These are phyloP conservation scores for Pterulicium gracile DNA, from an alignment of 1,284 basidiomycete genomes.

Conservation along the genomic window DNA sequence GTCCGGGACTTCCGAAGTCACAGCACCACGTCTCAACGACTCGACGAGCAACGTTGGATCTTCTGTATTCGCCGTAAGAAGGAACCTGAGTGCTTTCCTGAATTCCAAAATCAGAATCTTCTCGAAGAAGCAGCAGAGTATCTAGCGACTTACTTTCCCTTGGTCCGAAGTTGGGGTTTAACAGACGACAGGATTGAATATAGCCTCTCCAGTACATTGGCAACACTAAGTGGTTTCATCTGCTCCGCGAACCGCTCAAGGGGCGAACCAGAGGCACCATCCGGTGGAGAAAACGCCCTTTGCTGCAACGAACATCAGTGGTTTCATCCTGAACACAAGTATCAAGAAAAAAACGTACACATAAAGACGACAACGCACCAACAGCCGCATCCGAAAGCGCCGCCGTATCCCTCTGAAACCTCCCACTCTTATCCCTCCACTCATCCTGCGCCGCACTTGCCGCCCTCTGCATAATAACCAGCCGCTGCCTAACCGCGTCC, in stretches of 20 bases:
- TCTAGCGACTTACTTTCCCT: conserved; percentile 50
- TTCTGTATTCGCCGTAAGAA: conserved; percentile 54
- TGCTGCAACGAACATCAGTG: conserved; percentile 30
- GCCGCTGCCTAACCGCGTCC: conserved; percentile 64
- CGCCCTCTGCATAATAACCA: conserved; percentile 66
- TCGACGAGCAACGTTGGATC: conserved; percentile 60
- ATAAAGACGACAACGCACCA: conserved; percentile 78
- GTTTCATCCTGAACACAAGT: conserved; percentile 3
- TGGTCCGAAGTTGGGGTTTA: conserved; percentile 35
- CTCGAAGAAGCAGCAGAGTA: neutral
- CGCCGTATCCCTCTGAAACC: conserved; percentile 65
- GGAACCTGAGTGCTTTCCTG: conserved; percentile 71
- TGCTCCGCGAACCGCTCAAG: conserved; percentile 43
- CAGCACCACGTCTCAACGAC: conserved; percentile 63
- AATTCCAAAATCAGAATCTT: conserved; percentile 8
- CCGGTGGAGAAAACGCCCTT: conserved; percentile 64
- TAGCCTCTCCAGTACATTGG: conserved; percentile 49
- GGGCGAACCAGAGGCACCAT: conserved; percentile 48
- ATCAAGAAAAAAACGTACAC: conserved; percentile 40
- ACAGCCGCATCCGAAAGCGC: conserved; percentile 69
- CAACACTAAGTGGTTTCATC: conserved; percentile 40
- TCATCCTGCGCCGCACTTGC: conserved; percentile 54
- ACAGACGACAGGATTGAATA: conserved; percentile 56
- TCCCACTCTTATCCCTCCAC: conserved; percentile 11
- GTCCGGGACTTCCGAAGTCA: conserved; percentile 40